Base-by-base conservation (phyloP, 306 rosid species). In the Cicer pinnatifidum region DNA sequence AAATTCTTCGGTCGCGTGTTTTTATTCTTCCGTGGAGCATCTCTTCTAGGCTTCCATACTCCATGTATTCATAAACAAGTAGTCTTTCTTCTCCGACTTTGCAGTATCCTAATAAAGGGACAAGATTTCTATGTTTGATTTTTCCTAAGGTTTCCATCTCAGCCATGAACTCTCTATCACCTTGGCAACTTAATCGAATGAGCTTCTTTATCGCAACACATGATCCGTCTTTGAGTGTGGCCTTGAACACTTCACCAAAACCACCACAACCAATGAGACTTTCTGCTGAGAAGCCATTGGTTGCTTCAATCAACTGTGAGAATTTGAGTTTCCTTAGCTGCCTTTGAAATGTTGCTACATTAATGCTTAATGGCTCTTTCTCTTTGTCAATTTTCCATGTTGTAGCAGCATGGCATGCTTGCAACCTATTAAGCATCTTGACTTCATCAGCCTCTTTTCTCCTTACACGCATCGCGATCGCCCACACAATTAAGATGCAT, bases 61-160 rank as follows among this genome's bases (percentile, higher is more conserved):
- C 89, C 98, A 93, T 93, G 88, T 82, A 93, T 16, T 93, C 98
- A 56, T 93, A 93, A 37, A 93, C 98, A 19, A 93, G 96, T 11
- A 93, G 96, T 78, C 98, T 88, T 82, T 93, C 98, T 80, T 93
- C 97, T 4, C 98, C 98, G 4, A 93, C 88, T 73, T 93, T 93
- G 81, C 98, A 93, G 71, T 93, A 93, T 43, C 98, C 98, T 75
- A 93, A 69, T 19, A 93, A 73, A 12, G 98, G 98, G 37, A 93
- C 97, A 35, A 93, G 92, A 52, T 93, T 93, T 67, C 77, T 84
- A 54, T 93, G 97, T 84, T 93, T 91, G 85, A 93, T 93, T 84
- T 93, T 93, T 62, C 98, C 98, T 40, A 93, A 77, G 66, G 98
- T 93, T 85, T 93, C 98, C 98, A 93, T 93, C 84, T 93, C 98